These are phyloP conservation scores for Capronia epimyces DNA, from an alignment of 2,329 filamentous ascomycete species.

Conservation along the genomic window DNA sequence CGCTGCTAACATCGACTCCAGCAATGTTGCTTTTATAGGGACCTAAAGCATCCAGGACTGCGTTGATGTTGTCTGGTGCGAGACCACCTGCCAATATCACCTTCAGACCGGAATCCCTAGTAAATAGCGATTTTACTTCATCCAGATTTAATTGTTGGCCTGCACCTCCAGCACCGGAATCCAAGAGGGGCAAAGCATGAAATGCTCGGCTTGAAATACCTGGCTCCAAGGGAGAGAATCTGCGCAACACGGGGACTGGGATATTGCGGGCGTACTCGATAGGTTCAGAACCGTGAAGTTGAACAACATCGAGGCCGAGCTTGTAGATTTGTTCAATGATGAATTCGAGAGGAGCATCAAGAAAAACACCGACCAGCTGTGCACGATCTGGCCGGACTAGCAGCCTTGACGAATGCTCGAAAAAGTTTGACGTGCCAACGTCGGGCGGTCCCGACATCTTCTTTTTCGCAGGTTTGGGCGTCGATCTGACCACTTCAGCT, in stretches of 20 bases:
- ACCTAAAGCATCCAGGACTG: constrained; percentile 59
- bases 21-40: constrained; percentile 59
- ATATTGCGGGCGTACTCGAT: constrained; percentile 86
- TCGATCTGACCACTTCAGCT: constrained; percentile 65
- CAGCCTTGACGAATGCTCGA: constrained; percentile 51
- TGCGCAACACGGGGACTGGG: constrained; percentile 83
- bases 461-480: constrained; percentile 32
- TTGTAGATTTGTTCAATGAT: constrained; percentile 71
- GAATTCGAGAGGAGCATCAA: constrained; percentile 79
- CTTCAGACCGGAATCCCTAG: constrained; percentile 62
- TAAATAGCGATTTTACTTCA: constrained; percentile 62
- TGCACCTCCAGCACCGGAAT: constrained; percentile 76
- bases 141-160: constrained; percentile 70
- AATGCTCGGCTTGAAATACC: constrained; percentile 70
- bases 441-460: constrained; percentile 30
- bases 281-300: constrained; percentile 87
- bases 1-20: constrained; percentile 89
- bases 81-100: constrained; percentile 83
- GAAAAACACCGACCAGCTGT: constrained; percentile 87
- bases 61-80: constrained; percentile 68
- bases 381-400: constrained; percentile 56
- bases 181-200: constrained; percentile 76
- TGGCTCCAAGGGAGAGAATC: constrained; percentile 71
- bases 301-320: constrained; percentile 78
- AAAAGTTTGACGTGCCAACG: constrained; percentile 60